Base-by-base conservation (phyloP, 768 basidiomycete genomes). In the Stropharia rugosoannulata region DNA sequence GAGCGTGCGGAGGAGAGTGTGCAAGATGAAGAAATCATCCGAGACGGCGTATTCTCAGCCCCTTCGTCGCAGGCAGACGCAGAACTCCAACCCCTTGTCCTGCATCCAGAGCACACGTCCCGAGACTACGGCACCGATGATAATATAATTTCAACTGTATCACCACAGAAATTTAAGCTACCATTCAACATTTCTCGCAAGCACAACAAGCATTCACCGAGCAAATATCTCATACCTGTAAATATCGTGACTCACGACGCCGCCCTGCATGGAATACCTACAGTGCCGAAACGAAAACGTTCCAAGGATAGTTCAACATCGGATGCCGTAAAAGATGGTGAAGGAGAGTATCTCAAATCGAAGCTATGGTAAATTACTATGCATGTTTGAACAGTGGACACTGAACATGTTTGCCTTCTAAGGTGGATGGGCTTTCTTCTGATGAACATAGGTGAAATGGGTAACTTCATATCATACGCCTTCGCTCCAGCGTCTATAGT, bases 401-500 rank as follows among this genome's bases (percentile, higher is more conserved):
- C 40, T 57, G 55, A 15, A 15, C 52, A 12, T 29, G 16, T 48
- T 57, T 2, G 13, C 4, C 22, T 22, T 22, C 22, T 56, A 93
- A n/a, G 93, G 95, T 96, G 96, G 93, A 63, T 80, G 10, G 96
- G 96, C 1, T 89, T 98, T 63, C 58, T 84, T 12, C 77, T 97
- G 47, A 95, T 98, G 86, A 93, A 94, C 60, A 57, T 96, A 18
- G 96, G 96, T 12, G 96, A 99, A 73, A 74, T 81, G 18, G 82
- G 94, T 5, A 98, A 98, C 67, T 98, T 97, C 64, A 87, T 86
- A 45, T 91, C 91, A 0, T 95, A 95, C 58, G 93, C 87, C 0
- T 95, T 79, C 70, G 93, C 93, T 18, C 93, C 93, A 8, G 93
- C 93, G 5, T 93, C 90, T n/a, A 75, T 95, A 4, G 94, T 98